Percentiles rank a stretch among this genome's conserved stretches.
Evolutionary conservation across 2,329 filamentous ascomycete species (phyloP).

Genomic region (Aspergillus jensenii): DNA sequence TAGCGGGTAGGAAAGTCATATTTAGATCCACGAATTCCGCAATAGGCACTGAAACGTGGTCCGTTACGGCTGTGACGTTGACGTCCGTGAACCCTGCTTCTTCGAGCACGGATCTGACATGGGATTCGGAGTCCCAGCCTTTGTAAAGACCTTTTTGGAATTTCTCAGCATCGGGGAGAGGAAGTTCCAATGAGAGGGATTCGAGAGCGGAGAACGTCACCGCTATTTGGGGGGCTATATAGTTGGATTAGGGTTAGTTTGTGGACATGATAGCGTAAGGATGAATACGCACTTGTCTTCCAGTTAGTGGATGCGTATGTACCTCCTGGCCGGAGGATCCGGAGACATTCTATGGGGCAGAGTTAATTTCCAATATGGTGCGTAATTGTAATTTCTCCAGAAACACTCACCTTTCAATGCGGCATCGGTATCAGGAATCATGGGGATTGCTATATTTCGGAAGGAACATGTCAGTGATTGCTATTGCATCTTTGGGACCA

Average conservation of each 20-base stretch:
- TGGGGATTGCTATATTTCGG: constrained; percentile 36
- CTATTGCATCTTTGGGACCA: not conserved
- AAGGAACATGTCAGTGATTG: not conserved
- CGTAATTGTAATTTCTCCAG: not conserved
- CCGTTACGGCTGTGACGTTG: constrained; percentile 19
- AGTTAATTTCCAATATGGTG: not conserved
- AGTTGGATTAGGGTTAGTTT: not conserved
- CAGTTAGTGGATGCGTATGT: constrained; percentile 36
- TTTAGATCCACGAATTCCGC: constrained; percentile 23
- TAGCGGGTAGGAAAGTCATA: constrained; percentile 20
- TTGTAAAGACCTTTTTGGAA: constrained; percentile 20
- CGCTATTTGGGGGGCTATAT: constrained; percentile 27
- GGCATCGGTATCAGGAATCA: constrained; percentile 44
- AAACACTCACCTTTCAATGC: constrained; percentile 36
- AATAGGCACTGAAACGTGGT: constrained; percentile 13
- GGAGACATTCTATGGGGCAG: constrained; percentile 26
- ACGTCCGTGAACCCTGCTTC: constrained; percentile 26
- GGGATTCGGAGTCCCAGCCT: constrained; percentile 24
- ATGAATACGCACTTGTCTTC: constrained; percentile 28
- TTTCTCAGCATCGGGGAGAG: constrained; percentile 23
- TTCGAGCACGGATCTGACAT: constrained; percentile 22
- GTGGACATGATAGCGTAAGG: not conserved
- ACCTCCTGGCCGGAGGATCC: constrained; percentile 37
- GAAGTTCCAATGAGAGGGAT: constrained; percentile 25
- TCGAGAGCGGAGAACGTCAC: constrained; percentile 26